Percentiles rank a stretch among this genome's conserved stretches.
These are phyloP conservation scores for Eudorina sp. DNA, from an alignment of 139 green algal genomes.

Conservation along the genomic window DNA sequence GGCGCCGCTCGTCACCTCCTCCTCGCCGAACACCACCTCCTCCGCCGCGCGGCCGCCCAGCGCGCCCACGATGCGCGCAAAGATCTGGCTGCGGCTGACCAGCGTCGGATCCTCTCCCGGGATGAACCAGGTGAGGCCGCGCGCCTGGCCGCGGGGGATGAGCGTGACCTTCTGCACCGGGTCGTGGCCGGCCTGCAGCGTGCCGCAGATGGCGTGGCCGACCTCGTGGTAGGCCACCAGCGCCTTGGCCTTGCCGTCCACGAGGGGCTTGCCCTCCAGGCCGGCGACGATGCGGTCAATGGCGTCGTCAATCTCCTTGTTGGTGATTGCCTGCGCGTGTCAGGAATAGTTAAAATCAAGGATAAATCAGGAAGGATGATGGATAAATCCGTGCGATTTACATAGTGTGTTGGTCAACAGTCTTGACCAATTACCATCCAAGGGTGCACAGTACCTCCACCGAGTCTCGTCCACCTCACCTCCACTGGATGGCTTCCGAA, in stretches of 20 bases:
- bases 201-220: conserved; percentile 97
- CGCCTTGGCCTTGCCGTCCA: conserved; percentile 96
- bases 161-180: conserved; percentile 99
- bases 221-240: conserved; percentile 93
- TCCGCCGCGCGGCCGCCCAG: conserved; percentile 97
- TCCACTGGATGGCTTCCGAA: too few relatives aligned
- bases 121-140: conserved; percentile 98
- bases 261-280: conserved; percentile 99
- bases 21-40: conserved; percentile 97
- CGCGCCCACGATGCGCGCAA: conserved; percentile 96
- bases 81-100: conserved; percentile 98
- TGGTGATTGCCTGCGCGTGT: conserved; percentile 60
- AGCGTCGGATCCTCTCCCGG: conserved; percentile 94
- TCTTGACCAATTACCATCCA: too few relatives aligned
- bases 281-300: conserved; percentile 97
- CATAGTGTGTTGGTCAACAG: too few relatives aligned
- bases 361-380: too few relatives aligned
- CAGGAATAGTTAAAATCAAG: too few relatives aligned
- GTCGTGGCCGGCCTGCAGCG: conserved; percentile 96
- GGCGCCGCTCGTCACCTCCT: conserved; percentile 96
- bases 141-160: conserved; percentile 96
- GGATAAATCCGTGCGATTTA: too few relatives aligned
- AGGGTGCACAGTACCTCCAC: too few relatives aligned
- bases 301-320: conserved; percentile 96
- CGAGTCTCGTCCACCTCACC: too few relatives aligned